These are phyloP conservation scores for Marchantia polymorpha DNA, from an alignment of 225 moss, liverwort and hornwort genomes.

Conservation along the genomic window DNA sequence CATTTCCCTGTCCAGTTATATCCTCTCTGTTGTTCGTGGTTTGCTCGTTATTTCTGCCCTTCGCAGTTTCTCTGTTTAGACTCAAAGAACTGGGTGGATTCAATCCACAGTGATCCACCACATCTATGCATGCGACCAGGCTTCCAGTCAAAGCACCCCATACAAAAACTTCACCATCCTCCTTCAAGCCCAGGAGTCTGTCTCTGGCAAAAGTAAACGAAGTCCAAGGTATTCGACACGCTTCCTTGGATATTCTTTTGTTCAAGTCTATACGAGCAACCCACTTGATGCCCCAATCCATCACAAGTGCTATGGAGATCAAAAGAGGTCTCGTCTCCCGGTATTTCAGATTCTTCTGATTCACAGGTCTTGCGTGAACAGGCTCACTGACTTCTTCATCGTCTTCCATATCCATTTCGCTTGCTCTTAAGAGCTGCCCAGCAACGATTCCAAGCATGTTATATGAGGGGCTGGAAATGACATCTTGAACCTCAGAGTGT, in stretches of 20 bases:
- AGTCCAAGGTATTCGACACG: slow-evolving; percentile 48
- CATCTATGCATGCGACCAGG: slow-evolving; percentile 59
- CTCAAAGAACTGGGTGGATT: slow-evolving; percentile 18
- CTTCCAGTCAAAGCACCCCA: slow-evolving; percentile 64
- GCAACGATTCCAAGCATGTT: slow-evolving; percentile 59
- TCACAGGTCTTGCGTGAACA: slow-evolving; percentile 11
- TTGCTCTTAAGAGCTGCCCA: slow-evolving; percentile 25
- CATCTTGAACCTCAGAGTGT: slow-evolving; percentile 43
- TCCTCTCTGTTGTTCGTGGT: slow-evolving; percentile 6
- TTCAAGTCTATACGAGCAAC: slow-evolving; percentile 49
- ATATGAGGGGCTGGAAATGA: slow-evolving; percentile 65
- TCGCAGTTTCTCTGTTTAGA: slow-evolving; percentile 13
- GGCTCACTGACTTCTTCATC: slow-evolving; percentile 14
- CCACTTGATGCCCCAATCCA: slow-evolving; percentile 64
- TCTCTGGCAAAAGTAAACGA: slow-evolving; percentile 66
- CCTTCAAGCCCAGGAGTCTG: slow-evolving; percentile 70
- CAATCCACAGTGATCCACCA: slow-evolving; percentile 65
- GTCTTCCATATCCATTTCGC: slow-evolving; percentile 22
- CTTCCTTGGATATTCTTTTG: slow-evolving; percentile 23
- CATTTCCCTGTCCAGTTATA: background rate
- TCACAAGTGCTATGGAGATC: slow-evolving; percentile 49
- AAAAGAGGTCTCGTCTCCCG: slow-evolving; percentile 31
- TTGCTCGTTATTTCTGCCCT: slow-evolving; percentile 17
- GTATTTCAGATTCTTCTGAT: slow-evolving; percentile 24
- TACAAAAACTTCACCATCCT: slow-evolving; percentile 61